Evolutionary conservation across 768 basidiomycete species (phyloP).

Genomic region (Hortiboletus flavorubellus): DNA sequence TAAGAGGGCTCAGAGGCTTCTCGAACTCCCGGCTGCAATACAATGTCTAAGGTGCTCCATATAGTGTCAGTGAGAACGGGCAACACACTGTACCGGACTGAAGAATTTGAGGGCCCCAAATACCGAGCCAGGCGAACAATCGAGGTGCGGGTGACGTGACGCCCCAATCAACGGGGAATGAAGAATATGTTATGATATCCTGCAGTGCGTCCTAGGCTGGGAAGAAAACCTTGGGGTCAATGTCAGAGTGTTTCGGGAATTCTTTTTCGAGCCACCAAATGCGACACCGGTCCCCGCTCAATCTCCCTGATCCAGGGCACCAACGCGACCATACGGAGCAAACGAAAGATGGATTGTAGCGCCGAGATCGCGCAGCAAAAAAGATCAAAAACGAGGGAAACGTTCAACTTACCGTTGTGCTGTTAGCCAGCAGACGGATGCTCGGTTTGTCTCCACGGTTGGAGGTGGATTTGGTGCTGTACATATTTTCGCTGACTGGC

Average conservation of each 20-base stretch:
- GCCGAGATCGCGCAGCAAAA: constrained; percentile 74
- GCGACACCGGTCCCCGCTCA: constrained; percentile 51
- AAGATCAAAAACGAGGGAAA: constrained; percentile 77
- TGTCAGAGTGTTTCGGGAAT: constrained; percentile 27
- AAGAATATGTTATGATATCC: constrained; percentile 74
- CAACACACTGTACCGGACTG: constrained; percentile 36
- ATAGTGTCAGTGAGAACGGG: background rate
- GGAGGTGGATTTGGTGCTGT: constrained; percentile 46
- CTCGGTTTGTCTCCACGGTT: constrained; percentile 66
- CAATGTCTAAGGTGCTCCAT: background rate
- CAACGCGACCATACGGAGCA: constrained; percentile 60
- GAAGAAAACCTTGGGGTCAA: constrained; percentile 54
- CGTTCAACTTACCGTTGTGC: constrained; percentile 91
- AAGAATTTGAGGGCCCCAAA: constrained; percentile 48
- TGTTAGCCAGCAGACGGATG: constrained; percentile 85
- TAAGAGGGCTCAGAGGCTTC: constrained; percentile 54
- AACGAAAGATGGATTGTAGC: constrained; percentile 72
- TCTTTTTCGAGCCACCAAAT: constrained; percentile 61
- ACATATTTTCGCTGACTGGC: background rate
- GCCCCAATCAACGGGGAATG: constrained; percentile 67
- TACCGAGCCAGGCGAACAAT: constrained; percentile 73
- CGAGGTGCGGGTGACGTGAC: constrained; percentile 78
- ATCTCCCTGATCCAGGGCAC: constrained; percentile 48
- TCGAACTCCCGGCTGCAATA: constrained; percentile 8
- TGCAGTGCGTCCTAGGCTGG: constrained; percentile 69